phyloP scores from a whole-genome alignment of 768 basidiomycete species.

The Suillus subalutaceus region DNA sequence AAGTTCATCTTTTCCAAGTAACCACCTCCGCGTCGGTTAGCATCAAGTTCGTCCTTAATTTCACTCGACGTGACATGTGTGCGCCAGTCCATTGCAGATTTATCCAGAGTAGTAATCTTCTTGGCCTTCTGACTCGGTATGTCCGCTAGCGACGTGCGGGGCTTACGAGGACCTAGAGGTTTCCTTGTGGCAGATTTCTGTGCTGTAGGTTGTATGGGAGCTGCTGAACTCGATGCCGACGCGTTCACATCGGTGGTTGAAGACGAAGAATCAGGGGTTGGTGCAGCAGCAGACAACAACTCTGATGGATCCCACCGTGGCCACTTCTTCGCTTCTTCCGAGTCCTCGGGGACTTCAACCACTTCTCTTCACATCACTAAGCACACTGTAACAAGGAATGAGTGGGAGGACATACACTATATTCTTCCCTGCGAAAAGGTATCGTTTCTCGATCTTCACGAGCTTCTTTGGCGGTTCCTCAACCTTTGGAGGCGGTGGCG shows the following conservation, averaged over 20 bases:
- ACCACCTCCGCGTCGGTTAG: conserved; percentile 72
- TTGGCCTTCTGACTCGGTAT: conserved; percentile 65
- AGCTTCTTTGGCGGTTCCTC: conserved; percentile 36
- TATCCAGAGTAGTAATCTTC: conserved; percentile 83
- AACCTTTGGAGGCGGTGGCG: conserved; percentile 26
- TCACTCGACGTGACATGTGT: conserved; percentile 56
- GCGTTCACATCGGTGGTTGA: neutral
- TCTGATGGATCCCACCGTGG: conserved; percentile 47
- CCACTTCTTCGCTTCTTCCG: conserved; percentile 78
- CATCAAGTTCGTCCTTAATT: conserved; percentile 72
- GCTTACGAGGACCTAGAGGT: conserved; percentile 67
- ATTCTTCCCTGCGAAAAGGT: conserved; percentile 77
- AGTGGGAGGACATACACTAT: conserved; percentile 54
- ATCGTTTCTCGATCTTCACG: conserved; percentile 71
- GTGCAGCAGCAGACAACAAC: conserved; percentile 6
- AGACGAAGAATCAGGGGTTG: conserved; percentile 13
- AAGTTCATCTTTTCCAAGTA: conserved; percentile 89
- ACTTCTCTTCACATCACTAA: conserved; percentile 58
- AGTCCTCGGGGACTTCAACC: conserved; percentile 71
- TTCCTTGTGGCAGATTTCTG: conserved; percentile 27
- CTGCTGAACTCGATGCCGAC: neutral
- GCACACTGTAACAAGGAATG: conserved; percentile 3
- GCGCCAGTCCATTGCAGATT: conserved; percentile 87
- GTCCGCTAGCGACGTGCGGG: conserved; percentile 57
- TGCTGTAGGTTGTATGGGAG: neutral